These are phyloP conservation scores for Boletus pseudo-olivaceus DNA, from an alignment of 768 basidiomycete species.

Conservation along the genomic window DNA sequence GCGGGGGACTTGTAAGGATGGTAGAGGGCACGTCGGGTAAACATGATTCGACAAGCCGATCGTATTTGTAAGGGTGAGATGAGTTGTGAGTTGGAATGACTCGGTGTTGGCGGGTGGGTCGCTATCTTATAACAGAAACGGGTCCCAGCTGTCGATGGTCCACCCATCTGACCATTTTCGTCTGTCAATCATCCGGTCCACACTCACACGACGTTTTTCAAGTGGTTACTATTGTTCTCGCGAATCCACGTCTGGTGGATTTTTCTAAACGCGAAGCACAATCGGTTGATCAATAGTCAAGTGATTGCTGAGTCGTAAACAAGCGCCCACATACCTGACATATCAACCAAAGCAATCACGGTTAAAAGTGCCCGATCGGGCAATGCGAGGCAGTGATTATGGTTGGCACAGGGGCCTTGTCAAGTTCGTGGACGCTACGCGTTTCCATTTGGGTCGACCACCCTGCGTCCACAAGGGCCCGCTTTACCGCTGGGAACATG, in stretches of 20 bases:
- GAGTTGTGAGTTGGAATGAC: neutral
- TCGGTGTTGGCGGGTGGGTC: neutral
- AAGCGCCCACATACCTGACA: conserved; percentile 8
- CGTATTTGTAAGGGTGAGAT: neutral
- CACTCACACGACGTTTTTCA: neutral
- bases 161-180: conserved; percentile 9
- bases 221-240: conserved; percentile 16
- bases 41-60: conserved; percentile 16
- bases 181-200: conserved; percentile 3
- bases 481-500: conserved; percentile 2
- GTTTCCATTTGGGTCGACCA: neutral
- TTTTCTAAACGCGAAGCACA: neutral
- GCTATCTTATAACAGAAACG: conserved; percentile 17
- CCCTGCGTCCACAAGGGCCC: neutral
- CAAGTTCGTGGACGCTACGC: neutral
- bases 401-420: neutral
- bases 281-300: neutral
- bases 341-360: neutral
- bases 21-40: conserved; percentile 6
- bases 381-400: neutral
- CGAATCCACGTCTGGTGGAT: conserved; percentile 11
- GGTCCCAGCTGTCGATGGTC: neutral
- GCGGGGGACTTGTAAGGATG: conserved; percentile 15
- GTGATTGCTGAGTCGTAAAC: neutral
- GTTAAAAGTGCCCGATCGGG: neutral